Base-by-base conservation (phyloP, 2,329 filamentous ascomycete genomes). In the Elsinoe necatrix region DNA sequence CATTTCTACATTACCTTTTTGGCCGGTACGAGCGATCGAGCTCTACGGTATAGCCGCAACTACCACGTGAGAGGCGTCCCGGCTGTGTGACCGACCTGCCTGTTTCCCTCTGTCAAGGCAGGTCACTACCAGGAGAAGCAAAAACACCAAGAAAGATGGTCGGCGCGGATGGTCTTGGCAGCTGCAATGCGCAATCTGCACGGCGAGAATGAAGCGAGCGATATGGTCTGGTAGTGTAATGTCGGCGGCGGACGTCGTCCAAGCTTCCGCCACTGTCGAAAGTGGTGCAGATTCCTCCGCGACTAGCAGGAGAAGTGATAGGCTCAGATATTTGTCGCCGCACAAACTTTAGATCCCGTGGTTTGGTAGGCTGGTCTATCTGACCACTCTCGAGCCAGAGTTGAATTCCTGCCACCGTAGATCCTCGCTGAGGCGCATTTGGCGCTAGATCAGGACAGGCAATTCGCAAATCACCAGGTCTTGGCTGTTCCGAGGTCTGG, bases 201-300 rank as follows among this genome's bases (percentile, higher is more conserved):
- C 23, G 11, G 20, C 41, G 41, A 20, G 20, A 45, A 25, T 37
- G 41, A 45, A 45, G 20, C 41, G 41, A 45, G 34, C 34, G 18
- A 21, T 45, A 14, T 20, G 16, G 21, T 25, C 11, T 25, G 41
- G 20, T 14, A 45, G 41, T 37, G 34, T n/a, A 37, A 25, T 25
- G n/a, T 45, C 23, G 12, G 21, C n/a, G 21, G 20, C 21, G 9
- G 27, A 45, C 18, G 41, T 25, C 20, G 41, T 45, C 41, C 41
- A 45, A 45, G 41, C 41, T 45, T 45, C 23, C 2, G 20, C 18
- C 12, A 25, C 14, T 12, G 21, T 21, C 41, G 41, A 45, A 23
- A 45, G 41, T 45, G 41, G 41, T 45, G 41, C 41, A 45, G 41
- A 45, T 45, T 45, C 25, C 41, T 45, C 41, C 41, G 41, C 41